phyloP scores from a whole-genome alignment of 495 filamentous ascomycete genomes.

The Neurospora sp. region DNA sequence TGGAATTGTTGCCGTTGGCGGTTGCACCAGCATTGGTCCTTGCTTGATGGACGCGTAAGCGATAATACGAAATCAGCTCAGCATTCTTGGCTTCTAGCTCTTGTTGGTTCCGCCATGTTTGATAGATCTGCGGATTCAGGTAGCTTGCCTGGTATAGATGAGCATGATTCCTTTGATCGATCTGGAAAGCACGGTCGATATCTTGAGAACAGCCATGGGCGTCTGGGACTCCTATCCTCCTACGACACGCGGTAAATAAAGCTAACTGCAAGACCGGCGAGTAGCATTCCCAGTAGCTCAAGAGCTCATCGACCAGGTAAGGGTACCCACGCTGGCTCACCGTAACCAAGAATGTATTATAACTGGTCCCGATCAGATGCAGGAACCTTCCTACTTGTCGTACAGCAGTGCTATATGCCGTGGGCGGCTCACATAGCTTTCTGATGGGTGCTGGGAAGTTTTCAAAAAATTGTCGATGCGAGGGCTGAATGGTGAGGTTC shows the following conservation, averaged over 20 bases:
- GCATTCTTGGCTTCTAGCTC: not conserved
- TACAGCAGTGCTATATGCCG: slow-evolving; percentile 5
- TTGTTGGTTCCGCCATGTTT: not conserved
- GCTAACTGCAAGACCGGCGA: slow-evolving; percentile 49
- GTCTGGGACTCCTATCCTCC: slow-evolving; percentile 25
- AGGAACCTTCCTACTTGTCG: slow-evolving; percentile 25
- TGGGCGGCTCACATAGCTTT: slow-evolving; percentile 10
- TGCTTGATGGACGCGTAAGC: not conserved
- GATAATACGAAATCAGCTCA: not conserved
- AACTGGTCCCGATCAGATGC: slow-evolving; percentile 22
- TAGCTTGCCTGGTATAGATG: not conserved
- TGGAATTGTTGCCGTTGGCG: not conserved
- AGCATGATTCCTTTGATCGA: slow-evolving; percentile 19
- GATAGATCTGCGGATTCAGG: not conserved
- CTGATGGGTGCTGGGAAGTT: slow-evolving; percentile 37
- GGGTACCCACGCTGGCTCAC: slow-evolving; percentile 33
- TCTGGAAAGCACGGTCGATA: slow-evolving; percentile 29
- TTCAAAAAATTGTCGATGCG: slow-evolving; percentile 41
- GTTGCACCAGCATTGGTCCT: not conserved
- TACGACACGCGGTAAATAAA: slow-evolving; percentile 47
- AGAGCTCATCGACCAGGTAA: slow-evolving; percentile 50
- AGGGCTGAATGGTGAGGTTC: slow-evolving; percentile 23
- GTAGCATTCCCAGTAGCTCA: slow-evolving; percentile 33
- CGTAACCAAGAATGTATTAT: not conserved
- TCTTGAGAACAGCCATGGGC: not conserved